Conservation (phyloP, 495 filamentous ascomycete genomes). For the Hypoxylon lienhwacheense region DNA sequence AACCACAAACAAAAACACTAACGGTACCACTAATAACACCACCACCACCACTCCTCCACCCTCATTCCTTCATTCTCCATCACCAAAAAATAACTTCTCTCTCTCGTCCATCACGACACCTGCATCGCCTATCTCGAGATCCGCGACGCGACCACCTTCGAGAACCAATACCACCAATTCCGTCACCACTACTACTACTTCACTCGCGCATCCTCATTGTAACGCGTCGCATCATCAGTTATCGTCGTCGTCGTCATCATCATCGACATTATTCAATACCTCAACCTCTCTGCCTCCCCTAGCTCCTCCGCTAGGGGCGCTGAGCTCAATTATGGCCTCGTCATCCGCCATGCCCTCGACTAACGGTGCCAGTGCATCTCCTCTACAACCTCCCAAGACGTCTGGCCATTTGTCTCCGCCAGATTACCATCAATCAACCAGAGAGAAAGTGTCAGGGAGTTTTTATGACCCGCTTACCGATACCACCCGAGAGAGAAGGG, state of each 20-base stretch:
- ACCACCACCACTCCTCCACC: conserved; percentile 36
- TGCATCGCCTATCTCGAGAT: conserved; percentile 19
- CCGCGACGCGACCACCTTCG: conserved; percentile 32
- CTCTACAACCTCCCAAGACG: conserved; percentile 37
- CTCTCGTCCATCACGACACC: conserved; percentile 31
- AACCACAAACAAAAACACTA: not conserved
- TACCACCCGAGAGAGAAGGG: conserved; percentile 49
- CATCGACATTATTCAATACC: conserved; percentile 9
- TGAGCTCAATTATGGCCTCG: conserved; percentile 40
- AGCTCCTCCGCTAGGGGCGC: conserved; percentile 40
- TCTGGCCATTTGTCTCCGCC: conserved; percentile 38
- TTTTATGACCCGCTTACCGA: conserved; percentile 62
- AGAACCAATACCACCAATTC: no score
- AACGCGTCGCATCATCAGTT: conserved; percentile 38
- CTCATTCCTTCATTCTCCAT: conserved; percentile 46
- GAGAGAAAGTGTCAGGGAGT: conserved; percentile 51
- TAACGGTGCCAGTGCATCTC: conserved; percentile 42
- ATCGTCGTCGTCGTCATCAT: conserved; percentile 25
- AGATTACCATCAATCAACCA: conserved; percentile 43
- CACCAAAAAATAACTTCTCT: conserved; percentile 26
- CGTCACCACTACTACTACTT: conserved; percentile 10
- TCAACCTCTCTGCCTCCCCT: conserved; percentile 30
- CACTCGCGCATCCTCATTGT: conserved; percentile 36
- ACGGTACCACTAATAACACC: conserved; percentile 8
- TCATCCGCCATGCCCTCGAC: conserved; percentile 36